Evolutionary conservation across 371 early-diverging fungal genomes (phyloP).

Genomic region (Chytridium lagenaria): DNA sequence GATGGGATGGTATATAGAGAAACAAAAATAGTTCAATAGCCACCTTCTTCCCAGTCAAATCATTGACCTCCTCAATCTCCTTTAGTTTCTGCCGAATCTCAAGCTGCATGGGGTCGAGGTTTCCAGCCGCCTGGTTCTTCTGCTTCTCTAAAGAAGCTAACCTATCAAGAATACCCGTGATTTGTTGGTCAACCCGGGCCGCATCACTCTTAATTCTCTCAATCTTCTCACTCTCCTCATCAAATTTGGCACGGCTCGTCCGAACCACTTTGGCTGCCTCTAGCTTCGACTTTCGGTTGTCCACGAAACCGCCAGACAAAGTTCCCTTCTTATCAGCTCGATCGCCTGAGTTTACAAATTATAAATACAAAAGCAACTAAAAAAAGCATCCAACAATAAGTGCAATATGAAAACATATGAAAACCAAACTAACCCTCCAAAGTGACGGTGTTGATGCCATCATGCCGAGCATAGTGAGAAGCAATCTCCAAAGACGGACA

Average conservation of each 20-base stretch:
- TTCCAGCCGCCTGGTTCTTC: slow-evolving; percentile 17
- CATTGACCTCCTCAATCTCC: slow-evolving; percentile 63
- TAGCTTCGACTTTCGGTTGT: slow-evolving; percentile 77
- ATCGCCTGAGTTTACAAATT: slow-evolving; percentile 61
- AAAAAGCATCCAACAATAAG: background rate
- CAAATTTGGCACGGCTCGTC: slow-evolving; percentile 49
- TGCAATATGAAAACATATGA: too few species aligned
- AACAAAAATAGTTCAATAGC: background rate
- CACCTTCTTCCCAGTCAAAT: slow-evolving; percentile 56
- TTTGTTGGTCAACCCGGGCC: slow-evolving; percentile 69
- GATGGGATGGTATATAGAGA: too few species aligned
- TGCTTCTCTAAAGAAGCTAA: slow-evolving; percentile 23
- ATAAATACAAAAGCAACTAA: slow-evolving; percentile 7
- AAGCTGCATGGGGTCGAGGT: slow-evolving; percentile 55
- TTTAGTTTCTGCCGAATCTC: slow-evolving; percentile 60
- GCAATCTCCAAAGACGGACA: slow-evolving; percentile 88
- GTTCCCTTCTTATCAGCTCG: slow-evolving; percentile 94
- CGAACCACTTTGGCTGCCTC: slow-evolving; percentile 53
- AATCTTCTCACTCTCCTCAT: slow-evolving; percentile 58
- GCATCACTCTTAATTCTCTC: slow-evolving; percentile 60
- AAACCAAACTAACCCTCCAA: slow-evolving; percentile 82
- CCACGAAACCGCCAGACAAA: slow-evolving; percentile 90
- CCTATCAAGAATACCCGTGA: slow-evolving; percentile 58
- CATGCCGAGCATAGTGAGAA: slow-evolving; percentile 74
- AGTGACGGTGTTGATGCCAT: slow-evolving; percentile 85